Conservation (phyloP, 805 yeast genomes). For the Ogataea trehaloabstinens region DNA sequence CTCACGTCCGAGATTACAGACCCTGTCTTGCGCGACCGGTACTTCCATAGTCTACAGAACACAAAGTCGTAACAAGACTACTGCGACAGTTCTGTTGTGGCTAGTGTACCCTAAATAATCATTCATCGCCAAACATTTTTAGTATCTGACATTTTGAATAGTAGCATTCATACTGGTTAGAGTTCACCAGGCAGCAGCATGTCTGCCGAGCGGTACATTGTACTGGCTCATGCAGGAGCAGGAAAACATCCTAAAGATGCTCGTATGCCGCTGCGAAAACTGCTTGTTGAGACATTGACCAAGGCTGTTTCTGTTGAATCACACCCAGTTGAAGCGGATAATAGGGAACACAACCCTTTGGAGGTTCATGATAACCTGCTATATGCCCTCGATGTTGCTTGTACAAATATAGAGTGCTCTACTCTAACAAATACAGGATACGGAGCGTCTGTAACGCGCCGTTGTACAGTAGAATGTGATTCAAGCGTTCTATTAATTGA, state of each 20-base stretch:
- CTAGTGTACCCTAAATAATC: no score
- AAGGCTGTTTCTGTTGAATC: no score
- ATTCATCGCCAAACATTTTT: no score
- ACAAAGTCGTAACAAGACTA: no score
- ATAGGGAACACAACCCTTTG: no score
- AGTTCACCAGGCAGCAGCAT: no score
- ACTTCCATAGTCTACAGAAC: conserved; percentile 24
- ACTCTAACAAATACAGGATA: conserved; percentile 48
- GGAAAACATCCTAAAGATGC: conserved; percentile 36
- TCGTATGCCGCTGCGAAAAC: conserved; percentile 2
- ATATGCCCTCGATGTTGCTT: background rate
- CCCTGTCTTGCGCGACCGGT: conserved; percentile 9
- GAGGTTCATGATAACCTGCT: background rate
- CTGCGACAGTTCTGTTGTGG: no score
- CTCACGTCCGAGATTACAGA: conserved; percentile 33
- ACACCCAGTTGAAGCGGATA: no score
- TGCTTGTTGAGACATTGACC: conserved; percentile 1
- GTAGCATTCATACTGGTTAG: no score
- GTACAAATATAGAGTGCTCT: conserved; percentile 31
- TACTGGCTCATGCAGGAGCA: conserved; percentile 50
- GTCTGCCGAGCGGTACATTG: no score
- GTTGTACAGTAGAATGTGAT: conserved; percentile 46
- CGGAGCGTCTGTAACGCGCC: conserved; percentile 42
- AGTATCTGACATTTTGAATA: no score
- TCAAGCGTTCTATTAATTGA: conserved; percentile 33